Conservation (phyloP, 2,329 filamentous ascomycete genomes). For the Neonectria magnoliae region DNA sequence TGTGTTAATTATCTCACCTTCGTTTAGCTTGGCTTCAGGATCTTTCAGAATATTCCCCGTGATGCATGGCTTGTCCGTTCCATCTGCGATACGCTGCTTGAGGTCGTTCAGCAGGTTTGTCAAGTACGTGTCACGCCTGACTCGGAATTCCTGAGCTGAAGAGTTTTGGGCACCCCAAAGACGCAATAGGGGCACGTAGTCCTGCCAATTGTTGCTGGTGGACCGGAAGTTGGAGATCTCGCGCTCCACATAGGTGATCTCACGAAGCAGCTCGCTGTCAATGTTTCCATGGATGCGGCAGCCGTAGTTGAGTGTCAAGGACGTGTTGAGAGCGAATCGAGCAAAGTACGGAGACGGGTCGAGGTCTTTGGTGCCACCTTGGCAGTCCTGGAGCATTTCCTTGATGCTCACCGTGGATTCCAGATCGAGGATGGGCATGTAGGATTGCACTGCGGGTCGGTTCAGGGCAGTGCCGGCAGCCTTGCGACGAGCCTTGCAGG, state of each 20-base stretch:
- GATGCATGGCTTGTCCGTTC: slow-evolving; percentile 54
- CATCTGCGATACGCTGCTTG: slow-evolving; percentile 51
- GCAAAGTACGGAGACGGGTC: slow-evolving; percentile 80
- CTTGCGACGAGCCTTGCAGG: slow-evolving; percentile 79
- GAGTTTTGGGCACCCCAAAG: slow-evolving; percentile 70
- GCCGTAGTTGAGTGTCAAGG: slow-evolving; percentile 82
- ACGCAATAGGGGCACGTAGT: slow-evolving; percentile 81
- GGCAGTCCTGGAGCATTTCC: slow-evolving; percentile 73
- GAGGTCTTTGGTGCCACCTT: slow-evolving; percentile 69
- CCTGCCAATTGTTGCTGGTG: slow-evolving; percentile 86
- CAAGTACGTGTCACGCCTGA: slow-evolving; percentile 73
- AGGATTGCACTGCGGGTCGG: slow-evolving; percentile 77
- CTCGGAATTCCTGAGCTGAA: slow-evolving; percentile 71
- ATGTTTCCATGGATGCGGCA: slow-evolving; percentile 78
- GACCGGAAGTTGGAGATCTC: slow-evolving; percentile 80
- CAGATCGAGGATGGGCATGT: slow-evolving; percentile 85
- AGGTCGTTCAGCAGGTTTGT: slow-evolving; percentile 73
- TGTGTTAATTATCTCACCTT: slow-evolving; percentile 35
- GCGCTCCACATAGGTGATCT: slow-evolving; percentile 80
- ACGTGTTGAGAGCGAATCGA: slow-evolving; percentile 80
- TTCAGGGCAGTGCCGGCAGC: slow-evolving; percentile 83
- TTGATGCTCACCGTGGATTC: slow-evolving; percentile 78
- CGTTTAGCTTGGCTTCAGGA: slow-evolving; percentile 54
- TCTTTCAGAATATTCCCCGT: slow-evolving; percentile 65
- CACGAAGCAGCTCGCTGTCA: slow-evolving; percentile 72